Conservation (phyloP, 1,284 basidiomycete genomes). For the Cryptococcus maquisensis region DNA sequence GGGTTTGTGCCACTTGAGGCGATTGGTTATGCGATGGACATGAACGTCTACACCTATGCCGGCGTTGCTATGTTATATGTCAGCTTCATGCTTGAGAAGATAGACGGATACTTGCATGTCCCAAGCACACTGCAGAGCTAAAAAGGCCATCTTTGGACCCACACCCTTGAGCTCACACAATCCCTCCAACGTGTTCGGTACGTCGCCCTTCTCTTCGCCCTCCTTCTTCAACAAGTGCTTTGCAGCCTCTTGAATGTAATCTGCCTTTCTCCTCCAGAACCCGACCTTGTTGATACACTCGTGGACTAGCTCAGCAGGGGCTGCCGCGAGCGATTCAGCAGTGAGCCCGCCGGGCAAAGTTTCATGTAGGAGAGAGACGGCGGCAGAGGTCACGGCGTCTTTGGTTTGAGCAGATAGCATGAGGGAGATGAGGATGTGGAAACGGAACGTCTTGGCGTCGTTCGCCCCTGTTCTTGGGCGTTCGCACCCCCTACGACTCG, state of each 20-base stretch:
- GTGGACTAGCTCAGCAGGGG: conserved; percentile 62
- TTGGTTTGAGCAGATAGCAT: conserved; percentile 97
- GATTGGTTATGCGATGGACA: conserved; percentile 90
- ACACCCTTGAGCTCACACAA: conserved; percentile 79
- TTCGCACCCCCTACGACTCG: conserved; percentile 31
- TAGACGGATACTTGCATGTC: conserved; percentile 57
- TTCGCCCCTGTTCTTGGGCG: conserved; percentile 47
- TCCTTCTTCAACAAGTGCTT: conserved; percentile 58
- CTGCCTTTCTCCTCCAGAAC: conserved; percentile 85
- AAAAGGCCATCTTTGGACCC: conserved; percentile 89
- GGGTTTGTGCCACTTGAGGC: conserved; percentile 82
- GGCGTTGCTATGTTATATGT: conserved; percentile 59
- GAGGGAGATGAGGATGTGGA: conserved; percentile 81
- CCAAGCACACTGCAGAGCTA: conserved; percentile 80
- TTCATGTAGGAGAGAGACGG: conserved; percentile 68
- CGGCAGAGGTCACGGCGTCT: conserved; percentile 78
- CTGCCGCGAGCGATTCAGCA: conserved; percentile 64
- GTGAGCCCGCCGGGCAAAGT: conserved; percentile 73
- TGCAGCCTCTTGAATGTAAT: conserved; percentile 65
- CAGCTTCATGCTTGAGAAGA: not conserved
- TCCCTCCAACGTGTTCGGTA: conserved; percentile 80
- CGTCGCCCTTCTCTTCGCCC: conserved; percentile 55
- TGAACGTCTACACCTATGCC: conserved; percentile 97
- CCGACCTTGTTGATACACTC: conserved; percentile 82
- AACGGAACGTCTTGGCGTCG: conserved; percentile 71